phyloP scores from a whole-genome alignment of 2,329 filamentous ascomycete genomes.

The Fusarium poae region DNA sequence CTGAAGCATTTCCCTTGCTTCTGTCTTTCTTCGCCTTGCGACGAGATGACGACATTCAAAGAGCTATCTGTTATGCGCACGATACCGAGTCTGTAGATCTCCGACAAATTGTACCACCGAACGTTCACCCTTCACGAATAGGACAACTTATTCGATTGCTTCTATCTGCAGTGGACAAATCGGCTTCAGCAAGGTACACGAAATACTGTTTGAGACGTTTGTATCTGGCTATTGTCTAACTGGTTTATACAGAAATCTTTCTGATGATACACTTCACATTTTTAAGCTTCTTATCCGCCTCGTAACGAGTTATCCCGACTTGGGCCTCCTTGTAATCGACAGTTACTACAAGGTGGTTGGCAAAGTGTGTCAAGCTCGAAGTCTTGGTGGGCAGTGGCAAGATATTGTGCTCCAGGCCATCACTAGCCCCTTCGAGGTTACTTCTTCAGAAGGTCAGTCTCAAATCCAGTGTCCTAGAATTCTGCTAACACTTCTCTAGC shows the following conservation, averaged over 20 bases:
- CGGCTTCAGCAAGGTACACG: constrained; percentile 46
- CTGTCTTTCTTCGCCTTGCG: constrained; percentile 63
- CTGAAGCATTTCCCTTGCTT: constrained; percentile 61
- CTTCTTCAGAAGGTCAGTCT: constrained; percentile 39
- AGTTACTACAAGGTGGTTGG: constrained; percentile 59
- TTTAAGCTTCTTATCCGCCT: constrained; percentile 55
- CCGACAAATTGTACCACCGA: constrained; percentile 52
- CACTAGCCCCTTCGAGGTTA: constrained; percentile 47
- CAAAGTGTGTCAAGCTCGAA: constrained; percentile 51
- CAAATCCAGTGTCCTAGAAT: neutral
- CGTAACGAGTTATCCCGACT: constrained; percentile 35
- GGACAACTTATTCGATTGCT: constrained; percentile 55
- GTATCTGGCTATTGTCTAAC: constrained; percentile 30
- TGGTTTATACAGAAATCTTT: constrained; percentile 26
- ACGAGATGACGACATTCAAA: constrained; percentile 61
- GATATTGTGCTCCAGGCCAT: constrained; percentile 50
- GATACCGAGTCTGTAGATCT: constrained; percentile 58
- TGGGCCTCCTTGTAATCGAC: constrained; percentile 45
- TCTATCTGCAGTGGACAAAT: constrained; percentile 51
- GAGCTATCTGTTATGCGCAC: constrained; percentile 61
- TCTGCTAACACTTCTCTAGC: constrained; percentile 21
- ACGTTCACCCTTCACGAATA: constrained; percentile 51
- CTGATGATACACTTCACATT: constrained; percentile 49
- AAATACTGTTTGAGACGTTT: neutral
- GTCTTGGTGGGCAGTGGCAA: constrained; percentile 35